These are phyloP conservation scores for Geranium rotundifolium DNA, from an alignment of 345 rosid species.

Conservation along the genomic window DNA sequence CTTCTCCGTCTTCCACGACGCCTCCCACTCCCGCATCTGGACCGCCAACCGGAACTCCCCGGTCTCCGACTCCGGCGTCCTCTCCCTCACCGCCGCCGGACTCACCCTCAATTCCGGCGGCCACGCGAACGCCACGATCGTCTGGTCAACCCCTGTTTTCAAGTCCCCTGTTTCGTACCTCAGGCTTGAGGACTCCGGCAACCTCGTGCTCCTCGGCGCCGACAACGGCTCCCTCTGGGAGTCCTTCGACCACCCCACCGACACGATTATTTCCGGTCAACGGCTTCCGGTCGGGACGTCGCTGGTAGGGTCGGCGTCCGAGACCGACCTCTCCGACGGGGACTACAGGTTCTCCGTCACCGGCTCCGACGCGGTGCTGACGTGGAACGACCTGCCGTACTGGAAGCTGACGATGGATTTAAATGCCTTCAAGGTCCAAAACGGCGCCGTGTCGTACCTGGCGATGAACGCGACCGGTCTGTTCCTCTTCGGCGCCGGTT, in stretches of 20 bases:
- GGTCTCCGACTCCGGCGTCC: slow-evolving; percentile 10
- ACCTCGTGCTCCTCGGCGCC: slow-evolving; percentile 12
- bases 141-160: slow-evolving; percentile 12
- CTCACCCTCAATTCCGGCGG: slow-evolving; percentile 1
- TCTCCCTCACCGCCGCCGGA: slow-evolving; percentile 9
- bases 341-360: slow-evolving; percentile 12
- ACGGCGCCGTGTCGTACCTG: slow-evolving; percentile 1
- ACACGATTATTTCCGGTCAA: slow-evolving; percentile 14
- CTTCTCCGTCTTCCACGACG: slow-evolving; percentile 12
- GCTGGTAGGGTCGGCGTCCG: neutral
- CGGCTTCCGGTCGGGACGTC: slow-evolving; percentile 6
- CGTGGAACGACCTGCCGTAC: slow-evolving; percentile 12
- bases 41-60: slow-evolving; percentile 9
- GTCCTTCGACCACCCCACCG: slow-evolving; percentile 15
- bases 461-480: slow-evolving; percentile 5
- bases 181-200: slow-evolving; percentile 17
- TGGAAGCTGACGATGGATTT: slow-evolving; percentile 12
- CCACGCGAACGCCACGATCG: neutral
- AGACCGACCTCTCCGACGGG: neutral
- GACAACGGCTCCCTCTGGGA: slow-evolving; percentile 14
- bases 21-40: slow-evolving; percentile 13
- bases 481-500: slow-evolving; percentile 2
- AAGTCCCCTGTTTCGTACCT: neutral
- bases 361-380: slow-evolving; percentile 7
- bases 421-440: slow-evolving; percentile 1